Base-by-base conservation (phyloP, 2,329 filamentous ascomycete species). In the Diaporthe citrichinensis region DNA sequence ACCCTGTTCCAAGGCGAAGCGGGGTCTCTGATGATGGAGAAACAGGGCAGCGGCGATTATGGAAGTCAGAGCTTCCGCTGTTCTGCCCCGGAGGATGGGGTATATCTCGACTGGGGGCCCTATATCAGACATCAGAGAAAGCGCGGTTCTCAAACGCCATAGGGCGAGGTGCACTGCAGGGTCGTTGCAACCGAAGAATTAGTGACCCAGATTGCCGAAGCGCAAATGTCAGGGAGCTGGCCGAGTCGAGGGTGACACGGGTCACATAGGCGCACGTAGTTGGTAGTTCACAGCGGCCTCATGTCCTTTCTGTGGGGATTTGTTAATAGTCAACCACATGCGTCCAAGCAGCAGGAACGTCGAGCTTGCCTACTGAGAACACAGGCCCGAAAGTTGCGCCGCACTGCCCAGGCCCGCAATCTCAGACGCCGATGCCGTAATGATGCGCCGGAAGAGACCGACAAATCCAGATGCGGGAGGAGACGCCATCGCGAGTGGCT, bases 161-260 rank as follows among this genome's bases (percentile, higher is more conserved):
- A 81, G 79, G 80, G 78, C 78, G 71, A 73, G 69, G 75, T 51
- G 62, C 72, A 77, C 53, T 68, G 72, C 71, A 77, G 68, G 74
- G 72, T 75, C 74, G 75, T 68, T 76, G 76, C 77, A 78, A 76
- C 77, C 78, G 73, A 73, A 61, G 78, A 76, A 77, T 80, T 78
- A 80, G 78, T 78, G 79, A 77, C 76, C 73, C 78, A 81, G 80
- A 81, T 80, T 82, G 80, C 81, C 81, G 79, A 81, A 79, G 74
- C 78, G 68, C 41, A 67, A 72, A 74, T 73, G 76, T 78, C 74
- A 78, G 73, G 62, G 72, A 78, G 75, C n/a, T 58, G 62, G 68
- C 68, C 71, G 72, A 77, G 73, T 77, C 68, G 49, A 74, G 75
- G 59, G 72, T 74, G 72, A 71, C 73, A 71, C 75, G 39, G 69